Evolutionary conservation across 1,139 yeast species (phyloP), one percentile per base, ranked within the genome.

Genomic region (Blastobotrys indianensis): DNA sequence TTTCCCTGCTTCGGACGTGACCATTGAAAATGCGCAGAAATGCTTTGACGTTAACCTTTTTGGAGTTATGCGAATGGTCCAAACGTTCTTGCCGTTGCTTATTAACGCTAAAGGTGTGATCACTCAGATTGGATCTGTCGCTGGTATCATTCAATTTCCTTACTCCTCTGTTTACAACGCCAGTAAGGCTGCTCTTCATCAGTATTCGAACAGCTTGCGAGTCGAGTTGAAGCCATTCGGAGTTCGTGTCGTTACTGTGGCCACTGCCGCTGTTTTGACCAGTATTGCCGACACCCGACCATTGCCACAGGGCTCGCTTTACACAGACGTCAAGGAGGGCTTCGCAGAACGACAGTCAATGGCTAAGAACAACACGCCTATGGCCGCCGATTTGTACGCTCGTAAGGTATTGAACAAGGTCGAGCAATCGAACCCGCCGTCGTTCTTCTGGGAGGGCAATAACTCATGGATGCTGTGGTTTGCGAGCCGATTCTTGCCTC

Each of bases 161-260:
- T 84, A 80, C 63, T 78, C 83, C 1, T 68, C 83, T 15, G 72
- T 79, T 20, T 85, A 85, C 60, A 73, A 80, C n/a, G 73, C 90
- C 1, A 65, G 83, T 1, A 85, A 85, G 59, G 87, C 94, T 2
- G 94, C 94, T 1, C 76, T 85, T 45, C 86, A 82, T 58, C 80
- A 76, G 50, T 85, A 80, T 60, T 84, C 85, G 1, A 72, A 76
- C 43, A 73, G 74, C 1, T 68, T 85, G 46, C 76, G 82, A 40
- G 59, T 82, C 32, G 94, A 85, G 64, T 61, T 85, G 72, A 76
- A 75, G 58, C 86, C 90, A 2, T 82, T 84, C 57, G 85, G 75
- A 15, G 92, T 85, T 15, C 71, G 77, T 45, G 94, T 85, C 2
- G 70, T 85, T 49, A 84, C 82, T 43, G 77, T 82, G 3, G 67